phyloP scores from a whole-genome alignment of 352 stramenopile species.

The Globisporangium lucens region DNA sequence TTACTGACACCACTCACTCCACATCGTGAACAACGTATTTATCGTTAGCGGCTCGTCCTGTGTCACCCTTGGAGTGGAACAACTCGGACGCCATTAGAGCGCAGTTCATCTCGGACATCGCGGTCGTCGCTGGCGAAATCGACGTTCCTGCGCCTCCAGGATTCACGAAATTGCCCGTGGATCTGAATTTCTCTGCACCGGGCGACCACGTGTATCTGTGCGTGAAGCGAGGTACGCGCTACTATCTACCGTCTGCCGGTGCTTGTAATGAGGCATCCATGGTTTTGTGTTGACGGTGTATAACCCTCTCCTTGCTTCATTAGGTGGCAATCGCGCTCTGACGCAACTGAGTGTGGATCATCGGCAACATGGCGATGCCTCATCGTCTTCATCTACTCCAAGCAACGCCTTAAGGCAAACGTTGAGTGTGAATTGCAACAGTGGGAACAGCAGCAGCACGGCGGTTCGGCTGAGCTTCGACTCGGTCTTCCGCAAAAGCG shows the following conservation, averaged over 20 bases:
- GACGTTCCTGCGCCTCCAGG: slow-evolving; percentile 47
- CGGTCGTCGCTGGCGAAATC: slow-evolving; percentile 49
- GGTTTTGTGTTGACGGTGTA: neutral
- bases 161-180: slow-evolving; percentile 47
- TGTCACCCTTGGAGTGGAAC: slow-evolving; percentile 50
- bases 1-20: neutral
- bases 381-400: slow-evolving; percentile 11
- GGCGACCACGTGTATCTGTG: slow-evolving; percentile 75
- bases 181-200: slow-evolving; percentile 61
- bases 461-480: slow-evolving; percentile 33
- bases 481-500: slow-evolving; percentile 13
- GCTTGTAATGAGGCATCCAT: neutral
- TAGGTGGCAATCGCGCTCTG: slow-evolving; percentile 22
- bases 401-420: neutral
- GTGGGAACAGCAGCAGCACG: slow-evolving; percentile 20
- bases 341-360: slow-evolving; percentile 34
- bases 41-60: slow-evolving; percentile 32
- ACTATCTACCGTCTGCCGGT: neutral
- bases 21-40: neutral
- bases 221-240: slow-evolving; percentile 43
- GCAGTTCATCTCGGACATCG: slow-evolving; percentile 65
- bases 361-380: neutral
- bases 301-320: neutral
- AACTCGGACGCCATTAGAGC: slow-evolving; percentile 22
- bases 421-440: slow-evolving; percentile 33